phyloP scores from a whole-genome alignment of 495 filamentous ascomycete genomes.

The Aspergillus affinis region DNA sequence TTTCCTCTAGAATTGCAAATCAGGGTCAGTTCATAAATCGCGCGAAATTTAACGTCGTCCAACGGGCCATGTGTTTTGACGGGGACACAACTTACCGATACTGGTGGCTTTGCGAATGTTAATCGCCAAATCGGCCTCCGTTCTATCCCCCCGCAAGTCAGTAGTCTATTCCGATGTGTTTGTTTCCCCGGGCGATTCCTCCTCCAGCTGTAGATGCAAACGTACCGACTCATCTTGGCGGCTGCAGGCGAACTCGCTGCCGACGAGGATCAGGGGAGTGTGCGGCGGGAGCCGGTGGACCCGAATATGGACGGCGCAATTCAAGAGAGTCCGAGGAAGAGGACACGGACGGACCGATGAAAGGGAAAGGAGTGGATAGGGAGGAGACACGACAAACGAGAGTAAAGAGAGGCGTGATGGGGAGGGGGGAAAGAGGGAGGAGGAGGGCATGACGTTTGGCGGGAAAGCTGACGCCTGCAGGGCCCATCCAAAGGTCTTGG shows the following conservation, averaged over 20 bases:
- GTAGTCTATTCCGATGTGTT: background rate
- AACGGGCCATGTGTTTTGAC: background rate
- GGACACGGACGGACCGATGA: background rate
- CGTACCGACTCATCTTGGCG: constrained; percentile 49
- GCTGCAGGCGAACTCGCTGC: constrained; percentile 18
- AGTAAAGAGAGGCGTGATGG: background rate
- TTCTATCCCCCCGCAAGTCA: constrained; percentile 49
- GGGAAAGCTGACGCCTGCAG: background rate
- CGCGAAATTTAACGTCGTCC: background rate
- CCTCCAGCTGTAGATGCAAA: background rate
- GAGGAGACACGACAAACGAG: background rate
- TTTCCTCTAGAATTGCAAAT: constrained; percentile 64
- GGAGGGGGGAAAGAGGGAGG: background rate
- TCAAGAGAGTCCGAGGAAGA: constrained; percentile 15
- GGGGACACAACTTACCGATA: constrained; percentile 54
- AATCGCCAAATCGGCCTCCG: constrained; percentile 88
- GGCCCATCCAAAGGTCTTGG: background rate
- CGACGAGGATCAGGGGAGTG: constrained; percentile 25
- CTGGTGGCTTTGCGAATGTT: constrained; percentile 97
- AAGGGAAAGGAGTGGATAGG: constrained; percentile 1
- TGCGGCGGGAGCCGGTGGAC: constrained; percentile 22
- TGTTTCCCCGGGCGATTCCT: background rate
- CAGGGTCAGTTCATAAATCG: constrained; percentile 26
- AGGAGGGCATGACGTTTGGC: constrained; percentile 4
- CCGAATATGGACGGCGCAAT: constrained; percentile 28